These are phyloP conservation scores for Serpula lacrymans DNA, from an alignment of 768 basidiomycete genomes.

Conservation along the genomic window DNA sequence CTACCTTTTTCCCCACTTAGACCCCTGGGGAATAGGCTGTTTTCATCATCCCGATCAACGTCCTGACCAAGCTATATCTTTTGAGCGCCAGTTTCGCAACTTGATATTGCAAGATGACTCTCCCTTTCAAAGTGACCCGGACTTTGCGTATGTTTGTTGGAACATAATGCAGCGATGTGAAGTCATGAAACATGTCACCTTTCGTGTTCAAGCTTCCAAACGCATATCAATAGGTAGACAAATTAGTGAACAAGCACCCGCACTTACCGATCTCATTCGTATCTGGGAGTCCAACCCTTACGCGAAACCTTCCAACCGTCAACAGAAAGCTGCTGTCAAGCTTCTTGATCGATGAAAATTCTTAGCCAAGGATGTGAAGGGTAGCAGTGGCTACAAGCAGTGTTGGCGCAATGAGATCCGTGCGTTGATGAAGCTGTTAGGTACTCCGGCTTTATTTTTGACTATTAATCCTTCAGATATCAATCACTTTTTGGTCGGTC, in stretches of 20 bases:
- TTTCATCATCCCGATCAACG: neutral
- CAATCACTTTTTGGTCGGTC: slow-evolving; percentile 33
- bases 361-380: slow-evolving; percentile 15
- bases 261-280: neutral
- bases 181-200: slow-evolving; percentile 2
- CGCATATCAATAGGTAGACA: neutral
- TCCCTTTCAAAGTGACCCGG: slow-evolving; percentile 6
- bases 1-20: slow-evolving; percentile 8
- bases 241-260: too few species aligned
- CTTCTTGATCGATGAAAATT: slow-evolving; percentile 17
- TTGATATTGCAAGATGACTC: neutral
- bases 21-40: slow-evolving; percentile 3
- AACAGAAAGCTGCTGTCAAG: neutral
- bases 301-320: neutral
- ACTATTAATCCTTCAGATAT: slow-evolving; percentile 46
- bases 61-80: neutral
- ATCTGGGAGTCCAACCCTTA: neutral
- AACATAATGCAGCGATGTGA: slow-evolving; percentile 12
- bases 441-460: slow-evolving; percentile 39
- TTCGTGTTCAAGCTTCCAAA: neutral
- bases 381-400: slow-evolving; percentile 24
- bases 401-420: slow-evolving; percentile 36
- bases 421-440: slow-evolving; percentile 28
- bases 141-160: slow-evolving; percentile 15
- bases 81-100: neutral